Percentiles rank a stretch among this genome's conserved stretches.
phyloP scores from a whole-genome alignment of 208 protist genomes.

The Endotrypanum monterogeii region DNA sequence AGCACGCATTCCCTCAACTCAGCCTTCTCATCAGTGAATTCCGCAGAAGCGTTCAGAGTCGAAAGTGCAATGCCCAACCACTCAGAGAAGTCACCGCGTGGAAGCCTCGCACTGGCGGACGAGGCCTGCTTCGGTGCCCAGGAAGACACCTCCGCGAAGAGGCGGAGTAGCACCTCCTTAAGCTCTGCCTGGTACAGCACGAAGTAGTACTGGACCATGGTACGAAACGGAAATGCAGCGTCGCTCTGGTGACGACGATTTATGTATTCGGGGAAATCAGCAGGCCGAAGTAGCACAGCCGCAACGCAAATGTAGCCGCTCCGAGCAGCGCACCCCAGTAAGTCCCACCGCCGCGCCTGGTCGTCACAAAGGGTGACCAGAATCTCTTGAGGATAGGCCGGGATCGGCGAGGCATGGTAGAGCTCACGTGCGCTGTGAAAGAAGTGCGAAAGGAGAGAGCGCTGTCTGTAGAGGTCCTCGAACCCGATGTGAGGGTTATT shows the following conservation, averaged over 20 bases:
- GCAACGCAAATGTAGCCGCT: slow-evolving; percentile 54
- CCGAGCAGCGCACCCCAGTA: slow-evolving; percentile 38
- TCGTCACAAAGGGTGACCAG: slow-evolving; percentile 59
- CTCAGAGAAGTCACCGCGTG: slow-evolving; percentile 10
- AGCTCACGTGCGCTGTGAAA: slow-evolving; percentile 35
- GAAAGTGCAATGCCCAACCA: slow-evolving; percentile 16
- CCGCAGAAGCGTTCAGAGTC: not conserved
- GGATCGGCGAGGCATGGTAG: not conserved
- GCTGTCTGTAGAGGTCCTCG: slow-evolving; percentile 53
- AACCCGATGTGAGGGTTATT: slow-evolving; percentile 66
- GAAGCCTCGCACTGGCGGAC: not conserved
- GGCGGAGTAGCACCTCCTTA: slow-evolving; percentile 6
- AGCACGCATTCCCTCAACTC: too few relatives aligned
- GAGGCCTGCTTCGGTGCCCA: slow-evolving; percentile 8
- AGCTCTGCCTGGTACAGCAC: slow-evolving; percentile 6
- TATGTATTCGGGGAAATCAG: slow-evolving; percentile 48
- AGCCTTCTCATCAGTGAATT: not conserved
- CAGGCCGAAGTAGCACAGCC: slow-evolving; percentile 38
- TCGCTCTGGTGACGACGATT: slow-evolving; percentile 61
- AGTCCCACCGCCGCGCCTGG: slow-evolving; percentile 49
- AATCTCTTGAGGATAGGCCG: slow-evolving; percentile 22
- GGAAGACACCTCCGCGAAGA: slow-evolving; percentile 7
- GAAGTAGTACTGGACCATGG: slow-evolving; percentile 74
- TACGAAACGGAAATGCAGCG: slow-evolving; percentile 47
- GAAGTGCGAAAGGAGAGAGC: slow-evolving; percentile 44